phyloP scores from a whole-genome alignment of 2,329 filamentous ascomycete genomes.

The Gliomastix tumulicola region DNA sequence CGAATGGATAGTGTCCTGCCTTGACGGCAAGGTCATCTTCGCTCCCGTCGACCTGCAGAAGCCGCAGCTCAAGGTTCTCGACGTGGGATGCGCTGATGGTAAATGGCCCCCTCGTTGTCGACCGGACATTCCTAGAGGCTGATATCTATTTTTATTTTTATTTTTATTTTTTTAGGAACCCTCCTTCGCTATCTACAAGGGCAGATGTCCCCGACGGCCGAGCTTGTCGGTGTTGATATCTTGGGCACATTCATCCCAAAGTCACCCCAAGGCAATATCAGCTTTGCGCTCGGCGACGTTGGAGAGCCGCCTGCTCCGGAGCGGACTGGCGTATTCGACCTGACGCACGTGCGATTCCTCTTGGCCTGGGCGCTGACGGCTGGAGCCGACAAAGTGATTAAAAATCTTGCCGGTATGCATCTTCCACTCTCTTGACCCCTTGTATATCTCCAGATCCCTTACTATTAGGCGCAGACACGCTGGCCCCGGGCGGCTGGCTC shows the following conservation, averaged over 20 bases:
- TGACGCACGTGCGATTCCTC: slow-evolving; percentile 6
- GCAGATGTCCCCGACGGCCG: slow-evolving; percentile 6
- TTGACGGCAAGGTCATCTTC: slow-evolving; percentile 6
- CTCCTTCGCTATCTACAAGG: slow-evolving; percentile 8
- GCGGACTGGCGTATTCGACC: slow-evolving; percentile 3
- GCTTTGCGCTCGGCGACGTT: slow-evolving; percentile 6
- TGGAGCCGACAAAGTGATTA: slow-evolving; percentile 4
- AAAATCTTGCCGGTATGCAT: slow-evolving; percentile 2
- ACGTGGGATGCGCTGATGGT: slow-evolving; percentile 10
- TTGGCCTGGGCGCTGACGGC: slow-evolving; percentile 2
- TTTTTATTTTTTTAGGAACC: slow-evolving; percentile 6
- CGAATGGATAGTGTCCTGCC: slow-evolving; percentile 6
- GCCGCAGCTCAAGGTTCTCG: slow-evolving; percentile 5
- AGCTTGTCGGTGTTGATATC: slow-evolving; percentile 8
- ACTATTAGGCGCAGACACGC: slow-evolving; percentile 1
- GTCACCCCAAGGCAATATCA: slow-evolving; percentile 6
- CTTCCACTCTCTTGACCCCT: too few species aligned
- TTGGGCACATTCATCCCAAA: slow-evolving; percentile 5
- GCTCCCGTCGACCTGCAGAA: slow-evolving; percentile 7
- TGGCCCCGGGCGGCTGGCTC: slow-evolving; percentile 8
- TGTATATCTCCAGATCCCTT: not conserved
- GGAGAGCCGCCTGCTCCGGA: slow-evolving; percentile 3
- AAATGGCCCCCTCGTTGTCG: too few species aligned
- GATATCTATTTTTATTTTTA: too few species aligned
- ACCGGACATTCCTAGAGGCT: too few species aligned